Evolutionary conservation across 352 stramenopile genomes (phyloP).

Genomic region (Globisporangium takayamanum): DNA sequence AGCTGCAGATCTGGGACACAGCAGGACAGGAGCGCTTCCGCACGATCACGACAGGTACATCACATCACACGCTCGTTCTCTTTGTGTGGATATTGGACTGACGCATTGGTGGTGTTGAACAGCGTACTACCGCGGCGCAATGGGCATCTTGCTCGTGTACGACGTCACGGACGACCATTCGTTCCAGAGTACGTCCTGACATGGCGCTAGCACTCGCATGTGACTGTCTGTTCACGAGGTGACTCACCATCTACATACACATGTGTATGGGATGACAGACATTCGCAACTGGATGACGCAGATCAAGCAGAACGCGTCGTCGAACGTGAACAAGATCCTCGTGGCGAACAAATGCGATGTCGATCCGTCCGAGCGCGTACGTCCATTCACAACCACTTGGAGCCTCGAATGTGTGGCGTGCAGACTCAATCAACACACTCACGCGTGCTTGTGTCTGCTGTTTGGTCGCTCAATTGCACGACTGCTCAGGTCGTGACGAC

Average conservation of each 20-base stretch:
- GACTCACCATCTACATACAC: not conserved
- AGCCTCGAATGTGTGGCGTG: not conserved
- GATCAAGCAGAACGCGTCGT: slow-evolving; percentile 96
- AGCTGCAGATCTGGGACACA: slow-evolving; percentile 88
- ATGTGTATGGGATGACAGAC: slow-evolving; percentile 26
- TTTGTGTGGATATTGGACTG: not conserved
- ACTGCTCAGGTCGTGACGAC: slow-evolving; percentile 69
- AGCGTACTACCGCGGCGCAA: slow-evolving; percentile 90
- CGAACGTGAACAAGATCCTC: slow-evolving; percentile 99
- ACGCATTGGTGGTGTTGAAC: not conserved
- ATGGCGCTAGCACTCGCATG: too few relatives aligned
- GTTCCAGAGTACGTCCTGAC: slow-evolving; percentile 72
- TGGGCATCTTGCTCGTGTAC: slow-evolving; percentile 91
- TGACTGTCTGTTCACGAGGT: not conserved
- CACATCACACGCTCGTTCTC: not conserved
- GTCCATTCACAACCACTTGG: slow-evolving; percentile 9
- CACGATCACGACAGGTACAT: slow-evolving; percentile 77
- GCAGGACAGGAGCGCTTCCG: slow-evolving; percentile 85
- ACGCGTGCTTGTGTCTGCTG: not conserved
- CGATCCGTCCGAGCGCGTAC: slow-evolving; percentile 91
- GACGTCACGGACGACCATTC: slow-evolving; percentile 91
- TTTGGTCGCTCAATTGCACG: not conserved
- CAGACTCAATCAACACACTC: too few relatives aligned
- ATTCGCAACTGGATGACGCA: slow-evolving; percentile 90
- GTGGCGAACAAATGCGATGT: slow-evolving; percentile 99